A percentile compares a stretch with the other conserved stretches of the same genome.
phyloP scores from a whole-genome alignment of 116 monocot genomes.

The Phalaenopsis hybrid region DNA sequence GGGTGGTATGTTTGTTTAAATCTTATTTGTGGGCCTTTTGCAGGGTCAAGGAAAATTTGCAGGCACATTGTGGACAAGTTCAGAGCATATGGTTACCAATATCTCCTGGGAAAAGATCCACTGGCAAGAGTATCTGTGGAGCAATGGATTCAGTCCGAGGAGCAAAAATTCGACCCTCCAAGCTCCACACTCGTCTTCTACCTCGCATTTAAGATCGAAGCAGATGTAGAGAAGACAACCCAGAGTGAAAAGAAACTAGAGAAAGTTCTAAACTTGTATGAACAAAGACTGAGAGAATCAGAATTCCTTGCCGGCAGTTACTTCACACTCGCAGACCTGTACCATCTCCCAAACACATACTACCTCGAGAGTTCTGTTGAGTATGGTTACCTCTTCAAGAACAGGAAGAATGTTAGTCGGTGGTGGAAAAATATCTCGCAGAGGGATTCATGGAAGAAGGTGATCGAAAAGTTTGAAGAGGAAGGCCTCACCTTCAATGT shows the following conservation, averaged over 20 bases:
- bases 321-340: slow-evolving; percentile 55
- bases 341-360: slow-evolving; percentile 68
- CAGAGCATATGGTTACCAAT: slow-evolving; percentile 26
- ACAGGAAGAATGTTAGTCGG: slow-evolving; percentile 48
- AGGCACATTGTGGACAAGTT: slow-evolving; percentile 41
- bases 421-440: slow-evolving; percentile 55
- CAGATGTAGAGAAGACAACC: slow-evolving; percentile 12
- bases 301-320: slow-evolving; percentile 38
- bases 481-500: not conserved
- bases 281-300: slow-evolving; percentile 40
- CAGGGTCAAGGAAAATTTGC: slow-evolving; percentile 62
- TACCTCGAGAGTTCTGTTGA: slow-evolving; percentile 34
- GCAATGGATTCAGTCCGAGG: slow-evolving; percentile 59
- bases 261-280: slow-evolving; percentile 47
- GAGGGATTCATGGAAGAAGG: slow-evolving; percentile 20
- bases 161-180: slow-evolving; percentile 49
- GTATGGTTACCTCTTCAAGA: slow-evolving; percentile 37
- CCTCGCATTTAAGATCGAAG: slow-evolving; percentile 23
- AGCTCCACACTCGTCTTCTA: slow-evolving; percentile 41
- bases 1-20: too few relatives aligned
- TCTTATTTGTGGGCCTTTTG: not conserved
- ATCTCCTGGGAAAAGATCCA: slow-evolving; percentile 41
- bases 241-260: slow-evolving; percentile 19
- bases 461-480: slow-evolving; percentile 17
- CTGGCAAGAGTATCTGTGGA: slow-evolving; percentile 49